Base-by-base conservation (phyloP, 2,329 filamentous ascomycete genomes). In the Simplicillium sp. region DNA sequence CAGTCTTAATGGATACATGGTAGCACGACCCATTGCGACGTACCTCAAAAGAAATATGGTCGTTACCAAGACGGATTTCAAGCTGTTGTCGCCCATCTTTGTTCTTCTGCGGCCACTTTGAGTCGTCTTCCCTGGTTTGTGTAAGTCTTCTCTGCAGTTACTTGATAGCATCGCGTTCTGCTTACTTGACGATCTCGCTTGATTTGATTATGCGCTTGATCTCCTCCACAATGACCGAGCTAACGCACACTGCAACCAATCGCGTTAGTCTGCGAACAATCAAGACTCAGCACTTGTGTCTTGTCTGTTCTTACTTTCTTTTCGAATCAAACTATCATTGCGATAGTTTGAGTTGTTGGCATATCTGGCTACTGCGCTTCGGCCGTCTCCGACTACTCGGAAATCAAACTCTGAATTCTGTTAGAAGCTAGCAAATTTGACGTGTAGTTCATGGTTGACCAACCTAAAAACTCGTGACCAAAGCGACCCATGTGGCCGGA, bases 301-400 rank as follows among this genome's bases (percentile, higher is more conserved):
- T 25, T 5, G 6, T 25, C 20, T 3, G 42, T 34, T 64, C 88
- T 53, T 71, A 96, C 92, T 98, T 71, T 98, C 92, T 89, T 98
- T 98, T 50, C 92, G 84, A 58, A 98, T 98, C 52, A 98, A 70
- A 48, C 89, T 96, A 61, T 98, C 92, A 66, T 98, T 98, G 57
- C 92, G 82, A 68, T 98, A 98, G 67, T 98, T 98, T 43, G 90
- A 97, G 66, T 98, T 98, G 73, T 98, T 98, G 49, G 92, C 92
- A 67, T 98, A 98, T 65, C 92, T 82, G 28, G 90, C 88, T 39
- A 92, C 86, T 7, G 92, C 92, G 59, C 89, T 96, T 46, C 87
- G 80, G 39, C 92, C 92, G 60, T 98, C 92, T 41, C 87, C 87
- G 36, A 97, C 77, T 17, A 88, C 87, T 42, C 90, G 79, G 56